Percentiles rank a stretch among this genome's conserved stretches.
phyloP scores from a whole-genome alignment of 169 alveolate species.

The Blepharisma undulans region DNA sequence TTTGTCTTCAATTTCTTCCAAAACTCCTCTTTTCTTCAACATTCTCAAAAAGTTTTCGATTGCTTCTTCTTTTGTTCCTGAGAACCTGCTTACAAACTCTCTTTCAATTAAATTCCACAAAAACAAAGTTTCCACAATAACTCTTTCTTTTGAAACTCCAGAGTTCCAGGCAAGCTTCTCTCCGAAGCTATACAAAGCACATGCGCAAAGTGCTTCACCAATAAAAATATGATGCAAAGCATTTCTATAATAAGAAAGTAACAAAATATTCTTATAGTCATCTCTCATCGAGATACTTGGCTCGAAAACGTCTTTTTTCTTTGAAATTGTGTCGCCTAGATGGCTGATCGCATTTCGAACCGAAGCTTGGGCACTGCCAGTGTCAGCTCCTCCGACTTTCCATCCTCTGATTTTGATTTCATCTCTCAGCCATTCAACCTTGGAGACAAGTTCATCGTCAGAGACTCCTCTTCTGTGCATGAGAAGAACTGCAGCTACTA shows the following conservation, averaged over 20 bases:
- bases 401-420: constrained; percentile 61
- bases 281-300: constrained; percentile 57
- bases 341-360: constrained; percentile 61
- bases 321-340: constrained; percentile 57
- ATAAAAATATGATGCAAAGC: constrained; percentile 61
- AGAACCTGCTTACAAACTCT: constrained; percentile 63
- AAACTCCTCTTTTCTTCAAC: constrained; percentile 49
- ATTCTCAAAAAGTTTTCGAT: constrained; percentile 35
- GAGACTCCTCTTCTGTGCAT: constrained; percentile 78
- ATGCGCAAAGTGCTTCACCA: constrained; percentile 63
- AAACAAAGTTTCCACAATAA: constrained; percentile 65
- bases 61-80: constrained; percentile 39
- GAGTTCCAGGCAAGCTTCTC: constrained; percentile 53
- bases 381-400: constrained; percentile 27
- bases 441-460: constrained; percentile 65
- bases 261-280: constrained; percentile 74
- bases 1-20: constrained; percentile 38
- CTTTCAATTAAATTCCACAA: constrained; percentile 52
- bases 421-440: constrained; percentile 67
- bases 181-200: constrained; percentile 70
- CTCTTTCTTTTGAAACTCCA: constrained; percentile 59
- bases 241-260: constrained; percentile 73
- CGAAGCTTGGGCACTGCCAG: constrained; percentile 47
- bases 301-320: constrained; percentile 69
- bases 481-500: constrained; percentile 71